Percentiles rank a stretch among this genome's conserved stretches.
These are phyloP conservation scores for Vinca minor DNA, from an alignment of 257 asterid genomes.

Conservation along the genomic window DNA sequence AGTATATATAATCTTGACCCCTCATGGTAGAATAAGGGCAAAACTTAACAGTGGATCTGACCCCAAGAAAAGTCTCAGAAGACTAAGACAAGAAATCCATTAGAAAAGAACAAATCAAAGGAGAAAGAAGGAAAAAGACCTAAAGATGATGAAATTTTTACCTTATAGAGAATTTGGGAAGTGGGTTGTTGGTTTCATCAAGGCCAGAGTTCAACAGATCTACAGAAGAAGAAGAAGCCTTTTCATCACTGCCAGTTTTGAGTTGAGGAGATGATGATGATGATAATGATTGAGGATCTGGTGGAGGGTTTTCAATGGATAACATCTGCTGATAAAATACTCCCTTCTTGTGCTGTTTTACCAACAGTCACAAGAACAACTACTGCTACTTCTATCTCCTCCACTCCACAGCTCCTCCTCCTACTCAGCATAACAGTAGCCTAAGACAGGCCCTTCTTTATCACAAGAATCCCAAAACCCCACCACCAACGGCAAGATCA, in stretches of 20 bases:
- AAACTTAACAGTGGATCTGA: slow-evolving; percentile 12
- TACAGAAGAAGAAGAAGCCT: no score
- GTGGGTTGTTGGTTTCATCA: slow-evolving; percentile 39
- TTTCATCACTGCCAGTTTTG: slow-evolving; percentile 44
- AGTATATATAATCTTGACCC: no score
- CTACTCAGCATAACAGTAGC: slow-evolving; percentile 74
- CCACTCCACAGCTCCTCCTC: slow-evolving; percentile 23
- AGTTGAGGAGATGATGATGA: slow-evolving; percentile 32
- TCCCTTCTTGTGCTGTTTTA: slow-evolving; percentile 64
- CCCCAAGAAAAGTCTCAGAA: neutral
- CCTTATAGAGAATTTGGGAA: slow-evolving; percentile 91
- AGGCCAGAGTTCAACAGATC: slow-evolving; percentile 65
- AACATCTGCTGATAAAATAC: slow-evolving; percentile 79
- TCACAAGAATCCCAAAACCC: slow-evolving; percentile 31
- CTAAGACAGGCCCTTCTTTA: slow-evolving; percentile 20
- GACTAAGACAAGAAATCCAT: no score
- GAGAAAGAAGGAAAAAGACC: no score
- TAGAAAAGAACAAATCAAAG: no score
- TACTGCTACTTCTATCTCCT: slow-evolving; percentile 11
- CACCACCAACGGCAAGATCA: slow-evolving; percentile 28
- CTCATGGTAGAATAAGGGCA: no score
- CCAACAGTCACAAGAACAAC: slow-evolving; percentile 88
- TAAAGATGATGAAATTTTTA: slow-evolving; percentile 20
- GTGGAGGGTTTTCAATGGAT: slow-evolving; percentile 87
- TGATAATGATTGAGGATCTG: slow-evolving; percentile 72